Percentiles rank a stretch among this genome's conserved stretches.
phyloP scores from a whole-genome alignment of 768 basidiomycete species.

The Mycena vulgaris region DNA sequence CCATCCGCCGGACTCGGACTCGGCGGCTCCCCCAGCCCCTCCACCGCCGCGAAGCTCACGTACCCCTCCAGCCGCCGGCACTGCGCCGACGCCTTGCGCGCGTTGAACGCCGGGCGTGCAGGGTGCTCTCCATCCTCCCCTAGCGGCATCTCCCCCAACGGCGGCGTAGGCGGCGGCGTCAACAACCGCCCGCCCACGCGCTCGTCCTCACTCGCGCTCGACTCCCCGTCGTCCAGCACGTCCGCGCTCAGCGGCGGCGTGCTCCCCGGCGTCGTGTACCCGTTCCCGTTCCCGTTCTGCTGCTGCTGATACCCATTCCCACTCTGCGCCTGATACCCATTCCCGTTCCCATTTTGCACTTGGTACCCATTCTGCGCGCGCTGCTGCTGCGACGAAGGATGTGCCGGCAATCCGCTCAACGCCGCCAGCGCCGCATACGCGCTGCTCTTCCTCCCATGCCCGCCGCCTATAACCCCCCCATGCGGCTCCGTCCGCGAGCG shows the following conservation, averaged over 20 bases:
- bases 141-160: too few relatives aligned
- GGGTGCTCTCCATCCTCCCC: slow-evolving; percentile 11
- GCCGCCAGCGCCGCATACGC: slow-evolving; percentile 39
- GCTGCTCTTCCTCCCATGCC: slow-evolving; percentile 39
- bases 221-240: slow-evolving; percentile 39
- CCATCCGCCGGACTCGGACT: slow-evolving; percentile 10
- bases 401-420: slow-evolving; percentile 10
- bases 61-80: slow-evolving; percentile 73
- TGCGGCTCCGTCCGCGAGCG: slow-evolving; percentile 25
- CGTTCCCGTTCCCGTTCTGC: too few relatives aligned
- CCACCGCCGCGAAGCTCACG: slow-evolving; percentile 77
- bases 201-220: slow-evolving; percentile 36
- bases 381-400: neutral
- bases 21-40: slow-evolving; percentile 74
- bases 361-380: too few relatives aligned
- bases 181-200: slow-evolving; percentile 29
- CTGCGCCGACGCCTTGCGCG: slow-evolving; percentile 70
- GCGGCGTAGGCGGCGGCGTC: slow-evolving; percentile 49
- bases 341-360: neutral
- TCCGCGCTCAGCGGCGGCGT: slow-evolving; percentile 37
- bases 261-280: slow-evolving; percentile 33
- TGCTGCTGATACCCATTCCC: neutral
- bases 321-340: neutral
- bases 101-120: slow-evolving; percentile 67
- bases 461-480: neutral